phyloP scores from a whole-genome alignment of 805 yeast species.

The Yamadazyma sp. region DNA sequence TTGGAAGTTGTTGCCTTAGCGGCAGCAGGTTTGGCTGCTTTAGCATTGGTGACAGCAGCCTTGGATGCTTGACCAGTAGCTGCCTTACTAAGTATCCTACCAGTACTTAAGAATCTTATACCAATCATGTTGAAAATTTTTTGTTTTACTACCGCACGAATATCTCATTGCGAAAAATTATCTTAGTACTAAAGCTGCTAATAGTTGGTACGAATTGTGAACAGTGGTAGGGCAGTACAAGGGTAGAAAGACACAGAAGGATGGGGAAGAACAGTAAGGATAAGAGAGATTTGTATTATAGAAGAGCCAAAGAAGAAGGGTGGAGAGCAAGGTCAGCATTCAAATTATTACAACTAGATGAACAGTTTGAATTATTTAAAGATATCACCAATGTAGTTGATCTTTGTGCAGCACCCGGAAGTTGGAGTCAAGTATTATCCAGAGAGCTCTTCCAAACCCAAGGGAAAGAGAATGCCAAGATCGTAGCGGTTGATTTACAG shows the following conservation, averaged over 20 bases:
- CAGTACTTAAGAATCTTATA: constrained; percentile 3
- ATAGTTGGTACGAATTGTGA: not conserved
- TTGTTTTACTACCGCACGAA: not conserved
- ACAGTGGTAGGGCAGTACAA: not conserved
- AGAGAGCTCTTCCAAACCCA: constrained; percentile 51
- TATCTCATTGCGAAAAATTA: not conserved
- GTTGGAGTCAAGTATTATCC: constrained; percentile 95
- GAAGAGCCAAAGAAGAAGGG: constrained; percentile 97
- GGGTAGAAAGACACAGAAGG: not conserved
- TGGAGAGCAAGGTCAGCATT: constrained; percentile 98
- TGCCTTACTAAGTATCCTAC: not conserved
- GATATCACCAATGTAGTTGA: constrained; percentile 85
- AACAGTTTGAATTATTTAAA: constrained; percentile 78
- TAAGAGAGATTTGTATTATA: constrained; percentile 84
- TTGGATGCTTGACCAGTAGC: not conserved
- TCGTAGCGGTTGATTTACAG: constrained; percentile 93
- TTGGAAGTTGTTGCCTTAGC: not conserved
- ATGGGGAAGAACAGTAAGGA: constrained; percentile 97
- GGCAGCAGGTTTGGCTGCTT: too few relatives aligned
- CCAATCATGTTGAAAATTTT: constrained; percentile 6
- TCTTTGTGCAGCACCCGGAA: constrained; percentile 94
- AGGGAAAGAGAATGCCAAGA: constrained; percentile 48
- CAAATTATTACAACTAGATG: constrained; percentile 85
- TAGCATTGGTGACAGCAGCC: too few relatives aligned
- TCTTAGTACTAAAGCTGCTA: not conserved